phyloP scores from a whole-genome alignment of 192 early-diverging fungal genomes.

The Rhizophagus sp. region DNA sequence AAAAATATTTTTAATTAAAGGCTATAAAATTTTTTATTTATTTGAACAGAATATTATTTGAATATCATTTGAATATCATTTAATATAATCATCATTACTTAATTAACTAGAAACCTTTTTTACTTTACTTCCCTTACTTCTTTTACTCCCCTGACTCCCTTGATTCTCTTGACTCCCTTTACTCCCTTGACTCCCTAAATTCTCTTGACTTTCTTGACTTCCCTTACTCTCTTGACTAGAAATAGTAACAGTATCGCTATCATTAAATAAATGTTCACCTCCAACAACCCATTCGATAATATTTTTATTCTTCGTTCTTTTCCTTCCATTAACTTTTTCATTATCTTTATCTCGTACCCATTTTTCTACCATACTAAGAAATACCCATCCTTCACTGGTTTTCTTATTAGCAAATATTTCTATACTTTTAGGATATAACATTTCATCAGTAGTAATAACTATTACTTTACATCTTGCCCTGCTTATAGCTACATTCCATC shows the following conservation, averaged over 20 bases:
- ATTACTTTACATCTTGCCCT: slow-evolving; percentile 46
- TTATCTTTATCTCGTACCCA: slow-evolving; percentile 10
- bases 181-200: too few species aligned
- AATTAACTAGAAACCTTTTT: too few species aligned
- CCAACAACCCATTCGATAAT: slow-evolving; percentile 7
- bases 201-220: too few species aligned
- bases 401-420: slow-evolving; percentile 23
- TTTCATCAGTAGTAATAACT: slow-evolving; percentile 36
- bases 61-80: too few species aligned
- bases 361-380: slow-evolving; percentile 15
- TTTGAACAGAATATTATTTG: too few species aligned
- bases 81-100: too few species aligned
- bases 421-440: slow-evolving; percentile 35
- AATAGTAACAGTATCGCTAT: not conserved
- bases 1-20: too few species aligned
- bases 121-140: too few species aligned
- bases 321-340: not conserved
- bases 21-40: too few species aligned
- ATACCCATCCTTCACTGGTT: slow-evolving; percentile 28
- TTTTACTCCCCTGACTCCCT: too few species aligned
- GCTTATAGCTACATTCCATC: slow-evolving; percentile 51
- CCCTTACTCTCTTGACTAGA: not conserved
- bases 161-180: too few species aligned
- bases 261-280: not conserved
- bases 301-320: not conserved